Base-by-base conservation (phyloP, 2,329 filamentous ascomycete species). In the Apiospora saccharicola region DNA sequence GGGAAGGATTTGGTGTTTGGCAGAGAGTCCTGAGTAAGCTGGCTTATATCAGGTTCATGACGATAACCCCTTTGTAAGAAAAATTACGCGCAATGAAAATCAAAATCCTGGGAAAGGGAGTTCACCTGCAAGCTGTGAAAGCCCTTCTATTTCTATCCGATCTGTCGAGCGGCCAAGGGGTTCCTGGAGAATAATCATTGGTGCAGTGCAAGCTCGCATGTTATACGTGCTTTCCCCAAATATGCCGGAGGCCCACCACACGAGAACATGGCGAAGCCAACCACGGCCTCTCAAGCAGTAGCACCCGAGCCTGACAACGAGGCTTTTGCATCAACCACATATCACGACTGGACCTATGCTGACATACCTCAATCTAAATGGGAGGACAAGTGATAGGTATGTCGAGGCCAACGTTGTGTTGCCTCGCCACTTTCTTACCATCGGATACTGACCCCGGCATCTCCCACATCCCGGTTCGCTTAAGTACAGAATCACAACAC, bases 211-310 rank as follows among this genome's bases (percentile, higher is more conserved):
- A 34, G 19, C 34, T 64, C 22, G 34, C 57, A 41, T 24, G 57
- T 10, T n/a, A 19, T 37, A 37, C 1, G 19, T 61, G 16, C 16
- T 34, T 13, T 8, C 16, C 57, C 19, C 30, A 34, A 64, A 64
- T 30, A 64, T 64, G 57, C 22, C 16, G 57, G 57, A 64, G 57
- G 57, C 57, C 57, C 57, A 64, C 57, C 57, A 41, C 30, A 41
- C 19, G 57, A 64, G 13, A 41, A 14, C 10, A 41, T 41, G 57
- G 57, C 57, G 34, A 64, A n/a, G 57, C 57, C 57, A 64, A 64
- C 57, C 57, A 41, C 57, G 41, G 34, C 57, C 57, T 34, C 22
- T 19, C 10, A 10, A n/a, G 34, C 22, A 37, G 57, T 64, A 41
- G 41, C 57, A 64, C 22, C 57, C 12, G n/a, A n/a, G 19, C 30